Base-by-base conservation (phyloP, 2,329 filamentous ascomycete genomes). In the Curvularia hawaiiensis region DNA sequence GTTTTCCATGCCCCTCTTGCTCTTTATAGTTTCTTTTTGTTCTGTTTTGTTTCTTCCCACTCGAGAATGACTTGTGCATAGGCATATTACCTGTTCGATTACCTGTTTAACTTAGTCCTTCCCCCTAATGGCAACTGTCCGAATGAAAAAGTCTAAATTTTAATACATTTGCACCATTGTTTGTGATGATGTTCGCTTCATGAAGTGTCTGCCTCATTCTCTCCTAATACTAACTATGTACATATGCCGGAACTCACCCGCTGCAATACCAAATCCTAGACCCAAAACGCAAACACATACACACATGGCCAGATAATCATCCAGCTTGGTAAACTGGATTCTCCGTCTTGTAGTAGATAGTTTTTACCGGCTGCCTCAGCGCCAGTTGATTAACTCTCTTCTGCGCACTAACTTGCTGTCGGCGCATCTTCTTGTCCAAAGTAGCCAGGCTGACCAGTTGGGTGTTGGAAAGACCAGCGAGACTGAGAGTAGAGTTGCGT, bases 301-400 rank as follows among this genome's bases (percentile, higher is more conserved):
- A 2, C 18, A 38, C 12, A 31, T n/a, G 9, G 1, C 28, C 10
- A 11, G 10, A 30, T 11, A 16, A 18, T 53, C 16, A 57, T 6
- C 54, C 54, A 28, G 54, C 50, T 31, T 57, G 54, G 30, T 57
- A 57, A 5, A 57, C 54, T 7, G 50, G 50, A 6, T 57, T 57
- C 39, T 54, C 54, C 2, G 54, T 54, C 39, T 57, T 57, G 3
- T 57, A 57, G 18, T 57, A 54, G 6, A 57, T 7, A 3, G 44
- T 30, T 24, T 57, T 57, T 1, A 35, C 39, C 7, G 54, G 54
- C 26, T 54, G 54, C 8, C 47, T 40, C 41, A 45, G 24, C 6
- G 54, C 51, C 24, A 31, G 22, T 18, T 50, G 35, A 11, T 9
- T 14, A 4, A 31, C 20, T 28, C 20, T 57, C 1, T 52, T 52